Base-by-base conservation (phyloP, 345 rosid genomes). In the Pugionium dolabratum region DNA sequence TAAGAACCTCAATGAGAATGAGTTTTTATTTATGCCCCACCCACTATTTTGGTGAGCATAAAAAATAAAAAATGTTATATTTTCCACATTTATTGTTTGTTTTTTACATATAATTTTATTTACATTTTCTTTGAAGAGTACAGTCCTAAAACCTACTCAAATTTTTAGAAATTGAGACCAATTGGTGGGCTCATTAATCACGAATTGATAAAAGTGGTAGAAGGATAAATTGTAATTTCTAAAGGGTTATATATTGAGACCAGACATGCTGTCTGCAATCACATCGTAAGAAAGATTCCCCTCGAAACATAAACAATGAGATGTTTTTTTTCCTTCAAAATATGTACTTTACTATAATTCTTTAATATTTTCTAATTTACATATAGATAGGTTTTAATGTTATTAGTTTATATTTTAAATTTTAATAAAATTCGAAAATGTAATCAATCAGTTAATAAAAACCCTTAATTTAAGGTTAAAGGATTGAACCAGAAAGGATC, bases 401-500 rank as follows among this genome's bases (percentile, higher is more conserved):
- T 18, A 18, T 18, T 18, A 18, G 18, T 18, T 18, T 18, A 18
- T 18, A 18, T 18, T 18, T n/a, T n/a, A n/a, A n/a, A n/a, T n/a
- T n/a, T n/a, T n/a, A n/a, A n/a, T 18, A 18, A 18, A 18, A 18
- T 18, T 18, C 18, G 18, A 18, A 18, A 18, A 18, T 18, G 18
- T 18, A 18, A 18, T 18, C 18, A 18, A 18, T 18, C 18, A 18
- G 18, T 18, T 18, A 18, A 55, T 25, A 32, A 11, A 64, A 48
- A 1, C 64, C 75, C 76, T 44, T 43, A 72, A 72, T 47, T 63
- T 39, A 71, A 54, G 70, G 70, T 57, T 39, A 64, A 72, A 54
- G 32, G 65, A 72, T 49, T 72, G 70, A 53, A 64, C 70, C 70
- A 72, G 42, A 71, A 33, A 11, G 75, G 75, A 55, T 54, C 70